Base-by-base conservation (phyloP, 2,329 filamentous ascomycete genomes). In the Neonectria magnoliae region DNA sequence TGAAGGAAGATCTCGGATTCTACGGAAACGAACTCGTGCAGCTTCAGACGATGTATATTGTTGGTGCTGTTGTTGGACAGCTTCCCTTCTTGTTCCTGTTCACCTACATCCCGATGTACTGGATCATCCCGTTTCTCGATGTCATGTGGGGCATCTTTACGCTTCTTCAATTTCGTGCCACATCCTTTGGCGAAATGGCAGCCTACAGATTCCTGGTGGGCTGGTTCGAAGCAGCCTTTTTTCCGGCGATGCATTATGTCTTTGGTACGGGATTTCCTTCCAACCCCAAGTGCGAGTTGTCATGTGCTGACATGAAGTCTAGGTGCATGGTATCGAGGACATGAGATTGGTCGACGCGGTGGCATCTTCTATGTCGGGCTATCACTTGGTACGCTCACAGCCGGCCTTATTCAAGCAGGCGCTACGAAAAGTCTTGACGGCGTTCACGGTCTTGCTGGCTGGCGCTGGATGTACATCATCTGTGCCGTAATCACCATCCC, bases 401-500 rank as follows among this genome's bases (percentile, higher is more conserved):
- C 84, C 1, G 83, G 84, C 5, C 74, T 87, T 20, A 83, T 87
- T 50, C 80, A 82, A 71, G 78, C 81, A 2, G 81, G 79, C 0
- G 77, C 81, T 1, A 79, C 78, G 0, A 66, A 75, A 0, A 70
- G 77, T 1, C 75, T 84, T 0, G 76, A 83, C 27, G 83, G 81
- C 1, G 75, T 83, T 4, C 74, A 81, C 36, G 83, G 83, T 0
- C 76, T 84, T 0, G 79, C 79, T 0, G 83, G 82, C 0, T 85
- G 83, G 82, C 75, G 83, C 29, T 88, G 85, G 85, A 84, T 87
- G 77, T 87, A 86, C 70, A 83, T 86, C 59, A 83, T 86, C 71
- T 80, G 80, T 59, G 77, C 83, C 6, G 66, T 87, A 13, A 84
- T 88, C 60, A 88, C 86, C 3, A 82, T 88, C 18, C 84, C 85